A percentile compares a stretch with the other conserved stretches of the same genome.
phyloP scores from a whole-genome alignment of 2,329 filamentous ascomycete genomes.

The Xylaria sp. region DNA sequence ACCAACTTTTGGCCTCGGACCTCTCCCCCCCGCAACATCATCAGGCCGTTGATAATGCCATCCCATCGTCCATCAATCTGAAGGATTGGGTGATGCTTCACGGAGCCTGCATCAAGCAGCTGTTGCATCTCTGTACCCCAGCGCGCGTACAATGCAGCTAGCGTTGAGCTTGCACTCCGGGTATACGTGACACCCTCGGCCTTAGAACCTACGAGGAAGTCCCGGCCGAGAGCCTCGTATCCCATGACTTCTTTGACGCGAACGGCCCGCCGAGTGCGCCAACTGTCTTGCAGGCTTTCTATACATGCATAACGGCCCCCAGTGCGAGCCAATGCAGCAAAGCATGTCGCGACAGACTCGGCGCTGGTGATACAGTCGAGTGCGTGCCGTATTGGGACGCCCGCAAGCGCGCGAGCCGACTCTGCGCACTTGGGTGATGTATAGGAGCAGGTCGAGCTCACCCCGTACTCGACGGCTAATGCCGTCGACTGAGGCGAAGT shows the following conservation, averaged over 20 bases:
- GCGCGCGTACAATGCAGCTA: neutral
- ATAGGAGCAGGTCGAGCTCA: neutral
- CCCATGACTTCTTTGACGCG: constrained; percentile 3
- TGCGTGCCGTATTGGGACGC: neutral
- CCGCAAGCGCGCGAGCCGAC: neutral
- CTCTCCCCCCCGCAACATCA: constrained; percentile 1
- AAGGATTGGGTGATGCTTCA: constrained; percentile 4
- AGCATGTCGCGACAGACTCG: neutral
- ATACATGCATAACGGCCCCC: neutral
- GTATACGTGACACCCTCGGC: neutral
- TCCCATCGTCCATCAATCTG: constrained; percentile 1
- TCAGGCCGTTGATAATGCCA: neutral
- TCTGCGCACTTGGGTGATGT: neutral
- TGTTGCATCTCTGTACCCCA: neutral
- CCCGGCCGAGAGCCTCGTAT: neutral
- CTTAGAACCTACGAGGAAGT: neutral
- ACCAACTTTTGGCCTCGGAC: neutral
- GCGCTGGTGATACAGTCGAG: neutral
- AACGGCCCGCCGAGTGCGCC: constrained; percentile 3
- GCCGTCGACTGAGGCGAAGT: neutral
- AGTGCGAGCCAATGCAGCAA: neutral
- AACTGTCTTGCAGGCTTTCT: neutral
- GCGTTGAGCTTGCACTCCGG: neutral
- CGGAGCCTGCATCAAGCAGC: constrained; percentile 6
- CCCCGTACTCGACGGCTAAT: neutral